These are phyloP conservation scores for Rhodotorula paludigena DNA, from an alignment of 768 basidiomycete species.

Conservation along the genomic window DNA sequence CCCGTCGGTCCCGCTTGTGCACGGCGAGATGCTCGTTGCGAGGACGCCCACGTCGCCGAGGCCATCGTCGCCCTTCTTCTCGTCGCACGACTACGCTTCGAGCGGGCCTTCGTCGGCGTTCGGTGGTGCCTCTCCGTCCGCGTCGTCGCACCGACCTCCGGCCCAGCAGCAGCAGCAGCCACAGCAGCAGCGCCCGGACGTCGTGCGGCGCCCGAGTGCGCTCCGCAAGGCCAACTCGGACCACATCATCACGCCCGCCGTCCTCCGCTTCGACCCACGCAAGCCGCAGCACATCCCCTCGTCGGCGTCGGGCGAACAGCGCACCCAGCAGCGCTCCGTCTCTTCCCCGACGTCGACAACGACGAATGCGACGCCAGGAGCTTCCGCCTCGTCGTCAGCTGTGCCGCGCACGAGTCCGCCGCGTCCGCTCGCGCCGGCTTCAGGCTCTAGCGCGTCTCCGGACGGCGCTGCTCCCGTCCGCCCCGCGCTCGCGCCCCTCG, in stretches of 20 bases:
- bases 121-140: background rate
- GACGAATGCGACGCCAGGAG: background rate
- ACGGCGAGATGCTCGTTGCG: background rate
- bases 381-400: background rate
- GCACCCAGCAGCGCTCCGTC: too few relatives aligned
- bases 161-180: background rate
- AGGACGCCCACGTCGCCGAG: background rate
- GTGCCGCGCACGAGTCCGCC: too few relatives aligned
- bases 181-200: background rate
- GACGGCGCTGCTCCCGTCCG: background rate
- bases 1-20: background rate
- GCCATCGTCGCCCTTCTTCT: background rate
- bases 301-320: background rate
- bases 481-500: background rate
- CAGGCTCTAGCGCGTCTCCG: background rate
- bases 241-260: slow-evolving; percentile 19
- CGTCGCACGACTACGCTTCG: background rate
- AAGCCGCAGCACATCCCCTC: background rate
- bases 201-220: slow-evolving; percentile 12
- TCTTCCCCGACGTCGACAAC: background rate
- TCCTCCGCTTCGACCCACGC: slow-evolving; percentile 13
- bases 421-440: too few relatives aligned
- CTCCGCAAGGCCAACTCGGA: slow-evolving; percentile 11
- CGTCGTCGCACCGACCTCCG: background rate
- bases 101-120: background rate